These are phyloP conservation scores for Vigna angularis DNA, from an alignment of 306 rosid genomes.

Conservation along the genomic window DNA sequence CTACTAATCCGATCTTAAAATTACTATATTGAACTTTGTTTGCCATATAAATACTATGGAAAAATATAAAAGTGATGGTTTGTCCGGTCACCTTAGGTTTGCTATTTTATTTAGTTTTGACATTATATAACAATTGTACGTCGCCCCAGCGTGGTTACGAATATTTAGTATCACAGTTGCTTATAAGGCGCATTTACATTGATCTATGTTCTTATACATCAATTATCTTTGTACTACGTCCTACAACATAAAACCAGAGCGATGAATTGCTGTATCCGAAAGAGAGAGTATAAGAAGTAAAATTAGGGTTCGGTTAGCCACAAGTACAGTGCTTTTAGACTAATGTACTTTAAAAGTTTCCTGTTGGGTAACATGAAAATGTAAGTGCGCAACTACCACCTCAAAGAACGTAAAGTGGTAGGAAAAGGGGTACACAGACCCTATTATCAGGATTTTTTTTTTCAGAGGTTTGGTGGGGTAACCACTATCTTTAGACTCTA, in stretches of 20 bases:
- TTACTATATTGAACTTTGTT: background rate
- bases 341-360: background rate
- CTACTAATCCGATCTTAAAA: background rate
- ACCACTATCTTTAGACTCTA: background rate
- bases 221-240: background rate
- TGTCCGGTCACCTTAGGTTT: background rate
- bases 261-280: background rate
- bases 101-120: background rate
- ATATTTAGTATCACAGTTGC: background rate
- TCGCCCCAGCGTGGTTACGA: no score
- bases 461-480: slow-evolving; percentile 3
- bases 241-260: slow-evolving; percentile 4
- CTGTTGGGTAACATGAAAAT: slow-evolving; percentile 5
- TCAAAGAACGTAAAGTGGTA: background rate
- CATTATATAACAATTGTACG: background rate
- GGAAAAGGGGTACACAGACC: background rate
- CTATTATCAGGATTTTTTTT: background rate
- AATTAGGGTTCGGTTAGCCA: background rate
- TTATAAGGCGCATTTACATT: background rate
- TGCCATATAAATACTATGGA: background rate
- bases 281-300: background rate
- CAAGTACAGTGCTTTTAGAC: background rate
- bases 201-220: no score
- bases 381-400: background rate
- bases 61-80: background rate